Evolutionary conservation across 2,329 filamentous ascomycete species (phyloP), one percentile per base, ranked within the genome.

Genomic region (Ophiocordyceps camponoti-saundersi): DNA sequence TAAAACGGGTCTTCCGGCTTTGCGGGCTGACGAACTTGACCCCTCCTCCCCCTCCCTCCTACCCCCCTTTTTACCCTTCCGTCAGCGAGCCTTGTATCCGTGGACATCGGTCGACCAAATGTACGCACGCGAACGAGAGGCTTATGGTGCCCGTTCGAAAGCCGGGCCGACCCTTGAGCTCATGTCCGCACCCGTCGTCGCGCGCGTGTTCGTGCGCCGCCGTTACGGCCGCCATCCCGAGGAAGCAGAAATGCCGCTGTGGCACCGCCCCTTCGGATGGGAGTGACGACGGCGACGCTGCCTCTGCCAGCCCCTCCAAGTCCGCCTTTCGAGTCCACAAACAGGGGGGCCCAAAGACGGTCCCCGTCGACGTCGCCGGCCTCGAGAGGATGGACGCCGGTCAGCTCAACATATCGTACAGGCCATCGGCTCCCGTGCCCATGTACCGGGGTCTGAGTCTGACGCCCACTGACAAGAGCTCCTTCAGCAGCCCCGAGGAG

Each of bases 91-190:
- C 81, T 57, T 85, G 82, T 60, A 85, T 85, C 54, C 78, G 81
- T 56, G 82, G 82, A 48, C 82, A 86, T 61, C 78, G 82, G 55
- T 85, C 82, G 29, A 84, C 81, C 46, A 84, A 82, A 67, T 86
- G 82, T 61, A 79, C 74, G 44, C 82, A 86, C 58, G 71, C 70
- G 50, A 70, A 72, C 52, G 80, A 84, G 54, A 75, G 81, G 49
- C 65, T 84, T 32, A 77, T 85, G 70, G 68, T 84, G 3, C 77
- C 79, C 21, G 82, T 86, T 16, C 75, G 80, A 51, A 85, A 85
- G 56, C 81, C 82, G 16, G 82, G 82, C 18, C 72, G 82, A 45
- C 82, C 81, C 10, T 63, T 85, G 47, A 84, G 79, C 59, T 72
- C 74, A 47, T 85, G 81, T 55, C 80, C 81, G 47, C 81, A 85